These are phyloP conservation scores for Aspergillus ellipticus DNA, from an alignment of 495 filamentous ascomycete species.

Conservation along the genomic window DNA sequence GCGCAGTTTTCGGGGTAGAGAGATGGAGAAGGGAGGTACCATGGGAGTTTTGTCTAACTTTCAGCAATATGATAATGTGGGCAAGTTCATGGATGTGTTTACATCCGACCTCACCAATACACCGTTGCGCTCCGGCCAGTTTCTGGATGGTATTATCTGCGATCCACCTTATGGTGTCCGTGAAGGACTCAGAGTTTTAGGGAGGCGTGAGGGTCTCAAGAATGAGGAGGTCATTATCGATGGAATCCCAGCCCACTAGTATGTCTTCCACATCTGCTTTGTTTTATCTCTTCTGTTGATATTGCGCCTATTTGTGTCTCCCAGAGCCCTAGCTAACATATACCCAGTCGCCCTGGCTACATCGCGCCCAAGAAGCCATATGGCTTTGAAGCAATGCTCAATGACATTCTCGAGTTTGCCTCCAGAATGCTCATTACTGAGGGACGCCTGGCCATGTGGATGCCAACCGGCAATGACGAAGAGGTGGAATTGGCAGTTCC, in stretches of 20 bases:
- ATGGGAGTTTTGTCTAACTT: slow-evolving; percentile 71
- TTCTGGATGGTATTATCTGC: slow-evolving; percentile 90
- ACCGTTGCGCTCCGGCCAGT: slow-evolving; percentile 55
- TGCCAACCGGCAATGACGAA: slow-evolving; percentile 87
- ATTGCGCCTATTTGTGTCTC: neutral
- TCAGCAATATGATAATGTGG: slow-evolving; percentile 69
- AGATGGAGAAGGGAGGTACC: slow-evolving; percentile 37
- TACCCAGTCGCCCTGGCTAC: slow-evolving; percentile 63
- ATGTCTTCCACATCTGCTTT: too few relatives aligned
- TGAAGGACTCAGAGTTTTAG: slow-evolving; percentile 85
- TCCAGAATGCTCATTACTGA: slow-evolving; percentile 72
- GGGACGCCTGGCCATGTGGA: slow-evolving; percentile 89
- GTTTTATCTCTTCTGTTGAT: neutral
- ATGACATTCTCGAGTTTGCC: slow-evolving; percentile 83
- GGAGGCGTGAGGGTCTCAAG: slow-evolving; percentile 62
- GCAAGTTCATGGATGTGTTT: slow-evolving; percentile 68
- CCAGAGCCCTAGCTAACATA: slow-evolving; percentile 8
- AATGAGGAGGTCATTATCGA: slow-evolving; percentile 62
- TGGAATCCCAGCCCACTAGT: slow-evolving; percentile 69
- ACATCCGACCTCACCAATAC: slow-evolving; percentile 87
- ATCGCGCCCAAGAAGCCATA: slow-evolving; percentile 89
- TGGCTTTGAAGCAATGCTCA: slow-evolving; percentile 82
- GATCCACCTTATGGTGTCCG: slow-evolving; percentile 98
- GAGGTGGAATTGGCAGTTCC: slow-evolving; percentile 71
- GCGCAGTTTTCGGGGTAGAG: slow-evolving; percentile 73